Evolutionary conservation across 495 filamentous ascomycete species (phyloP).

Genomic region (Penicillium dipodomyicola): DNA sequence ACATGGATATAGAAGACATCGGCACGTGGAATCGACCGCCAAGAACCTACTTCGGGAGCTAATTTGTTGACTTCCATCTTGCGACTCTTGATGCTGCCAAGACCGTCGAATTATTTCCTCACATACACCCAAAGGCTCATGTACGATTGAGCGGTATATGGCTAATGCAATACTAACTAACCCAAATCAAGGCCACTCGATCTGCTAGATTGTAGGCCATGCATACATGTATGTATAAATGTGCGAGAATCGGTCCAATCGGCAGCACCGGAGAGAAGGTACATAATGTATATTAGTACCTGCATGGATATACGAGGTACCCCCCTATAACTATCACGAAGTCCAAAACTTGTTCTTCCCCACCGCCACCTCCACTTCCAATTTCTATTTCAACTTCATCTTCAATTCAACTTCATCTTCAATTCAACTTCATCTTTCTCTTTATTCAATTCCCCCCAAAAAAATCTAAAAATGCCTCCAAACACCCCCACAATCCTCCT

Average conservation of each 20-base stretch:
- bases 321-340: not conserved
- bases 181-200: not conserved
- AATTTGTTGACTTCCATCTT: no score
- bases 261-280: no score
- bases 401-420: not conserved
- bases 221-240: no score
- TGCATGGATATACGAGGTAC: not conserved
- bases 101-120: no score
- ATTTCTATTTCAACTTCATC: not conserved
- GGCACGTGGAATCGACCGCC: not conserved
- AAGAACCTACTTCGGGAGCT: no score
- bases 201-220: not conserved
- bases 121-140: no score
- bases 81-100: no score
- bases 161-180: not conserved
- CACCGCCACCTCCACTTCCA: not conserved
- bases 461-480: conserved; percentile 9
- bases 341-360: no score
- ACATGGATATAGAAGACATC: not conserved
- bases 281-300: no score
- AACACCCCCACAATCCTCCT: conserved; percentile 50
- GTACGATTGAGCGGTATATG: no score
- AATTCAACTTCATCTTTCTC: not conserved
- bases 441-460: not conserved
- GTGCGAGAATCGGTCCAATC: not conserved